Base-by-base conservation (phyloP, 441 rosid genomes). In the Biscutella laevigata region DNA sequence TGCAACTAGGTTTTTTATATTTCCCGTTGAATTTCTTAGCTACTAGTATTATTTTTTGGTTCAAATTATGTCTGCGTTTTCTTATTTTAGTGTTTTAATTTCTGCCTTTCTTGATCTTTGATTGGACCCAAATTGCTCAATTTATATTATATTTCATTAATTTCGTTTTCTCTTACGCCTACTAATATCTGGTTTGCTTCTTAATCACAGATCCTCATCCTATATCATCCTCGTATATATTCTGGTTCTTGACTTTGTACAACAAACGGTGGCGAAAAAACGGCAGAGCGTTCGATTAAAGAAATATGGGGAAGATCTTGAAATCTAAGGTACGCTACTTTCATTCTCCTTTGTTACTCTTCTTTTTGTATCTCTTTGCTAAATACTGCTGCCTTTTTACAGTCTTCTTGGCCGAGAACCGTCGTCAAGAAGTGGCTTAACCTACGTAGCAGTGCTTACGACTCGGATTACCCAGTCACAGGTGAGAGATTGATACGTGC, bases 371-470 rank as follows among this genome's bases (percentile, higher is more conserved):
- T 22, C 1, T 15, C 16, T 4, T 39, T 14, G 10, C 24, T 59
- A 1, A 57, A 44, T 22, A 29, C 42, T 32, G 14, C 22, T 1
- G 11, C n/a, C 47, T 49, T 43, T 43, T 45, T 70, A 28, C 69
- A 85, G 97, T 24, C 81, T 20, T 80, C 86, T 21, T 85, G 97
- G 97, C 89, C 92, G 2, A 82, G 69, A 70, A 53, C 61, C 42
- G 78, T 85, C 34, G 97, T 61, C 11, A 74, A 74, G 36, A 88
- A 85, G 71, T 88, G 97, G 97, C 76, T 88, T 11, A 85, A 88
- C 61, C 66, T 85, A 67, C 77, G 72, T 30, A 74, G 80, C 26
- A 68, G 79, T 55, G 75, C 73, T 15, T 83, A 73, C 21, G 90
- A 85, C 62, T 88, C 95, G 1, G 97, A 88, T 68, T 85, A 73